Percentiles rank a stretch among this genome's conserved stretches.
Conservation (phyloP, 2,329 filamentous ascomycete species). For the Ophiostoma triangulosporum region DNA sequence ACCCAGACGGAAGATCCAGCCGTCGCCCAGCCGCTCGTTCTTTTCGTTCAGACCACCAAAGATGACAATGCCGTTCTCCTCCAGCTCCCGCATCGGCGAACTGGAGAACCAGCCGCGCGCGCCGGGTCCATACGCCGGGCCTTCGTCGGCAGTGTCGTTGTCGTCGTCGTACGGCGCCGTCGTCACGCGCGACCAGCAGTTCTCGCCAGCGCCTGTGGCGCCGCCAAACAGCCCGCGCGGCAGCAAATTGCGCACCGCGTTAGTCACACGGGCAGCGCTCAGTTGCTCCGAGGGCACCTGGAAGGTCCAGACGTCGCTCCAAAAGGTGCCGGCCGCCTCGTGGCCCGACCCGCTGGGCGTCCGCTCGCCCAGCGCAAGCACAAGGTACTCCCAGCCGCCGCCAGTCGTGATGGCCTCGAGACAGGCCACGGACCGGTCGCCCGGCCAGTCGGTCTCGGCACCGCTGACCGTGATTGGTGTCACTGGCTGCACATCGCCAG, state of each 20-base stretch:
- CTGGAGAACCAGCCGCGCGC: slow-evolving; percentile 45
- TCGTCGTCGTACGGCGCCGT: slow-evolving; percentile 37
- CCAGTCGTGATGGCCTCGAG: slow-evolving; percentile 44
- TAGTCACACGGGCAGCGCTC: slow-evolving; percentile 40
- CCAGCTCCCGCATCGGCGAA: slow-evolving; percentile 42
- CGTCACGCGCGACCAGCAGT: slow-evolving; percentile 41
- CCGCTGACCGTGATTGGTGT: neutral
- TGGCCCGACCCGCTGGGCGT: slow-evolving; percentile 35
- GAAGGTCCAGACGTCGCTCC: slow-evolving; percentile 50
- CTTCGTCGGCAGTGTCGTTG: slow-evolving; percentile 26
- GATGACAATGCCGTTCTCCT: slow-evolving; percentile 44
- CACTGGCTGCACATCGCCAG: slow-evolving; percentile 18
- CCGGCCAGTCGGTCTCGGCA: slow-evolving; percentile 29
- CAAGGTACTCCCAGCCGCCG: slow-evolving; percentile 46
- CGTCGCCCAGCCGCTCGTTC: slow-evolving; percentile 42
- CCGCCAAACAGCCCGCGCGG: slow-evolving; percentile 10
- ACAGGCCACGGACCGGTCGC: slow-evolving; percentile 37
- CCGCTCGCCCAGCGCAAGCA: slow-evolving; percentile 47
- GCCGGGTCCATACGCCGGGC: slow-evolving; percentile 31
- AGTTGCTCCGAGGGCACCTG: slow-evolving; percentile 42
- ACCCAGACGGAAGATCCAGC: slow-evolving; percentile 48
- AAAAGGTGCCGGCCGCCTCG: slow-evolving; percentile 38
- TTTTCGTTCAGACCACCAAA: slow-evolving; percentile 44
- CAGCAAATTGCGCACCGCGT: slow-evolving; percentile 25
- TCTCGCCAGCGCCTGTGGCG: slow-evolving; percentile 32